Evolutionary conservation across 169 alveolate genomes (phyloP), one percentile per base, ranked within the genome.

Genomic region (Babesia bigemina): DNA sequence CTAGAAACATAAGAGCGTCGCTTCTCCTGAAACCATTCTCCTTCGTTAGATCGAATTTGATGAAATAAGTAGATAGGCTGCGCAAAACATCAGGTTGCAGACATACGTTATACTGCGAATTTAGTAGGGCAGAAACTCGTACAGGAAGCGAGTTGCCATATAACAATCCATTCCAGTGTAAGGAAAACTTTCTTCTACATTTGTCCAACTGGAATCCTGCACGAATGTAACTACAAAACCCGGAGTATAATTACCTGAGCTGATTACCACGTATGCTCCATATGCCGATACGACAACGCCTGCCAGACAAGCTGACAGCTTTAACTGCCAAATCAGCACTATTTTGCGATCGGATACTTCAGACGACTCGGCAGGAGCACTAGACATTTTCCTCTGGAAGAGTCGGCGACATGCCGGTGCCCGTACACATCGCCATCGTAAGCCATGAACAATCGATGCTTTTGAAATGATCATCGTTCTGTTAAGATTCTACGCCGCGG

Each of bases 21-120:
- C 79, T 12, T 13, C 83, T 62, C 28, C 77, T 45, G 39, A 79
- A 52, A 19, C 87, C 87, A 39, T 59, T 79, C 24, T 79, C 87
- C 63, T 79, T 79, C 2, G 21, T 22, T 10, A 39, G 49, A 60
- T 79, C 87, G 19, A 70, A 52, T 16, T 79, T 67, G 45, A 79
- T 58, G 61, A 79, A 79, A 61, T 79, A 79, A 9, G 49, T n/a
- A 4, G 69, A n/a, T n/a, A 79, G 26, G 44, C 39, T 24, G 9
- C 14, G 36, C 55, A 65, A 65, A 0, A 70, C 22, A 3, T 70
- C 81, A 9, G 17, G n/a, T 12, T 28, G 26, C 7, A 79, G 70
- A 36, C 74, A 69, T 21, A 57, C 73, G 24, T 44, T 28, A 42
- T 13, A 79, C 1, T 77, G 65, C 26, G 87, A 79, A 58, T 79